Conservation (phyloP, 2,329 filamentous ascomycete species). For the Aspergillus udagawae region DNA sequence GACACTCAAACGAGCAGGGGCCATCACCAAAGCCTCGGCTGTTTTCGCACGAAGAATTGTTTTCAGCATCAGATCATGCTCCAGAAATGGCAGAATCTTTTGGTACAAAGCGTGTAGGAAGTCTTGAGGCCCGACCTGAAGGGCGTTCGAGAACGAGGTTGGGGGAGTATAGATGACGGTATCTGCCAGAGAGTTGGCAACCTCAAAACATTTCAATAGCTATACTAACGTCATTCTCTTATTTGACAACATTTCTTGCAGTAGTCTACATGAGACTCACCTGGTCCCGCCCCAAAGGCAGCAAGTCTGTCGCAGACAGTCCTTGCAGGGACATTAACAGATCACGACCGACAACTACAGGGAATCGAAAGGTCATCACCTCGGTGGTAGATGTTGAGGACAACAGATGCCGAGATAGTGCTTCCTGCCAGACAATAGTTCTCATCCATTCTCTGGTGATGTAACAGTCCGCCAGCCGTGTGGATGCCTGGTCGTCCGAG, state of each 20-base stretch:
- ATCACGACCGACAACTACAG: conserved; percentile 21
- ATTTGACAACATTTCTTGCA: background rate
- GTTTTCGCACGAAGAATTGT: conserved; percentile 27
- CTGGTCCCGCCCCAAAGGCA: conserved; percentile 29
- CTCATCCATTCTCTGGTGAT: conserved; percentile 32
- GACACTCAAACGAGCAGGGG: conserved; percentile 17
- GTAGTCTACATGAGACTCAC: conserved; percentile 10
- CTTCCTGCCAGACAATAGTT: conserved; percentile 30
- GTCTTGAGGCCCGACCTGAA: conserved; percentile 24
- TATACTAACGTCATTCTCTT: conserved; percentile 2
- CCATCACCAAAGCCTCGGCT: conserved; percentile 22
- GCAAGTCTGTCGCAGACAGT: conserved; percentile 22
- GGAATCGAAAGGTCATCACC: conserved; percentile 25
- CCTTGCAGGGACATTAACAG: conserved; percentile 21
- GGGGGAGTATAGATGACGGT: conserved; percentile 19
- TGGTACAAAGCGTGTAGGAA: conserved; percentile 29
- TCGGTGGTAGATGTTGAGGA: conserved; percentile 19
- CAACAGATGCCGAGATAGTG: conserved; percentile 20
- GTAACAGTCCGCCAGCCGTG: conserved; percentile 24
- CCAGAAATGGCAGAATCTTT: conserved; percentile 25
- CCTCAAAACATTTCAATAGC: conserved; percentile 31
- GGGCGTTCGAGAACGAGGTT: background rate
- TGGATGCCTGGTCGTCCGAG: conserved; percentile 10
- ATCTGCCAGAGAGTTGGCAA: conserved; percentile 29
- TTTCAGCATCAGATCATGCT: conserved; percentile 22